Base-by-base conservation (phyloP, 176 grass and related monocot species). In the Oryza brachyantha region DNA sequence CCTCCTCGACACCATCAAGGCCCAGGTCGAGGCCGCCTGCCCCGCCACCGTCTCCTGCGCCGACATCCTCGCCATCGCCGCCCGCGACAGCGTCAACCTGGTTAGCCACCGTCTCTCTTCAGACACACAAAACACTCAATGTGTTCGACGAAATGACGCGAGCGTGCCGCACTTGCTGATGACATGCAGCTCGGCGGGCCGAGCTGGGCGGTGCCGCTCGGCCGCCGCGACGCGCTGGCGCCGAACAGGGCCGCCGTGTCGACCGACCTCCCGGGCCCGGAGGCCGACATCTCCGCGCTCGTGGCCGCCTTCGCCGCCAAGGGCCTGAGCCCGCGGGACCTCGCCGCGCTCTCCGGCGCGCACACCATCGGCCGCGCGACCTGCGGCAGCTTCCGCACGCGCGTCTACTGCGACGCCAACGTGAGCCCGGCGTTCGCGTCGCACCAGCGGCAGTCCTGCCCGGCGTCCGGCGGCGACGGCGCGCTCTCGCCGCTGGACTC, bases 51-150 rank as follows among this genome's bases (percentile, higher is more conserved):
- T 88, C 38, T 97, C 93, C 39, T 97, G 93, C 72, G 93, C 93
- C 45, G 93, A 97, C 82, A 83, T 97, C 84, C 83, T 97, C 64
- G 88, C 93, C 28, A 69, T 97, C 68, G 88, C 94, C 54, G 81
- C 88, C 1, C 81, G 81, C 60, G 94, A 97, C 61, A 65, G 61
- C 48, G 88, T 91, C 61, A 94, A 83, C 70, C 43, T 94, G 88
- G 91, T 93, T 34, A 52, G 80, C 17, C 16, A 3, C 35, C 5
- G 4, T n/a, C n/a, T 22, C 11, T 12, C 13, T 17, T 19, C 6
- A 19, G 16, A 10, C 37, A 0, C 13, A 2, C 43, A 0, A 29
- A 16, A 21, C 11, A 19, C 19, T 52, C 19, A 0, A 52, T 2
- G 48, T 52, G 48, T 52, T 52, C 48, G 52, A 57, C 52, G n/a